Evolutionary conservation across 2,329 filamentous ascomycete species (phyloP), one percentile per base, ranked within the genome.

Genomic region (Lasiodiplodia sp.): DNA sequence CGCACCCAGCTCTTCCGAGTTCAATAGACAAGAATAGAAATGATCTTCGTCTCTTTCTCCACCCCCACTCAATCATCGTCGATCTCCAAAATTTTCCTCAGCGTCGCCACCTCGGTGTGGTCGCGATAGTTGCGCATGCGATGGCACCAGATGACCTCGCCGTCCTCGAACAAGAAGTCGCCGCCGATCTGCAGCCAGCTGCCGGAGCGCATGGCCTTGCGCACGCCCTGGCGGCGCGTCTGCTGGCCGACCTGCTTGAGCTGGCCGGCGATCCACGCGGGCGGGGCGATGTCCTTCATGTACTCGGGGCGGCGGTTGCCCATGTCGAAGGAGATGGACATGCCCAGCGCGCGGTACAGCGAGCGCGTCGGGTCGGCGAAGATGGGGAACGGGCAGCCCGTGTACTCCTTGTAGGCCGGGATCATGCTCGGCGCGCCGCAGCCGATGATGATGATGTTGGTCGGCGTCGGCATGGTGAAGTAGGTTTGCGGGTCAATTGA

Each of bases 391-490:
- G 85, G 83, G 73, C 88, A 91, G 21, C 77, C 77, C 0, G 90
- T 90, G 68, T 85, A 83, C 16, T 82, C 75, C 34, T 82, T 81
- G 79, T 93, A 92, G 77, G 85, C 83, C 69, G 86, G 80, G 73
- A 93, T 92, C 37, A 92, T 80, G 16, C 80, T 80, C 1, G 87
- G 87, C 67, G 88, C 84, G 70, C 91, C 91, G 76, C 90, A 92
- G 51, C 91, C 91, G 69, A 93, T 81, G 60, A 93, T 84, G 66
- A 85, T 83, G 71, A 93, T 84, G 69, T 86, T 87, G 18, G 89
- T 90, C 74, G 81, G 28, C 72, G 76, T 53, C 82, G 84, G 70
- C 83, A 87, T 58, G 86, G 82, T 1, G 71, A 71, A 21, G 84
- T 74, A 70, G 18, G 69, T 68, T 10, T 63, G 40, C 12, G 72